These are phyloP conservation scores for Carex sylvatica DNA, from an alignment of 202 grass and related monocot species.

Conservation along the genomic window DNA sequence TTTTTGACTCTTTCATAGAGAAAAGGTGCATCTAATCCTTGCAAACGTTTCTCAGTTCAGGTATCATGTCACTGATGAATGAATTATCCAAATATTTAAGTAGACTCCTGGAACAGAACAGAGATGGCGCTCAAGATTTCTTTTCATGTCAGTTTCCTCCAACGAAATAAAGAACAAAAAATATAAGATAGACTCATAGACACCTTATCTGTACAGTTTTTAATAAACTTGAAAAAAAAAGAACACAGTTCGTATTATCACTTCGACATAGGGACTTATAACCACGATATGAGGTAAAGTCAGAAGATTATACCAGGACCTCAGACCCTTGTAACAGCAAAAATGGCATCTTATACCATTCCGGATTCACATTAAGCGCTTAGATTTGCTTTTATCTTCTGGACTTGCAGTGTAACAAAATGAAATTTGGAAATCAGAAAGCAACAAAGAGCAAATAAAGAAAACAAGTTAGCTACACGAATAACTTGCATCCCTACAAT, in stretches of 20 bases:
- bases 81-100: background rate
- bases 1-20: background rate
- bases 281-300: background rate
- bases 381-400: background rate
- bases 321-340: background rate
- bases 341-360: background rate
- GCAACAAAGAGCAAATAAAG: background rate
- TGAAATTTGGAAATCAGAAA: background rate
- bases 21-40: background rate
- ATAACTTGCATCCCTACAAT: conserved; percentile 1
- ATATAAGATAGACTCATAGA: no score
- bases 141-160: no score
- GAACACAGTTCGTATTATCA: background rate
- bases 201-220: no score
- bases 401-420: background rate
- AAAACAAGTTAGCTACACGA: background rate
- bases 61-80: background rate
- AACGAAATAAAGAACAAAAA: no score
- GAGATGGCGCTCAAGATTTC: background rate
- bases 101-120: background rate
- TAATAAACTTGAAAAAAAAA: no score
- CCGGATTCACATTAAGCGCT: background rate
- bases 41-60: background rate
- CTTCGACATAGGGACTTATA: background rate
- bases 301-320: background rate